A percentile compares a stretch with the other conserved stretches of the same genome.
Conservation (phyloP, 139 green algal genomes). For the Micractinium conductrix region DNA sequence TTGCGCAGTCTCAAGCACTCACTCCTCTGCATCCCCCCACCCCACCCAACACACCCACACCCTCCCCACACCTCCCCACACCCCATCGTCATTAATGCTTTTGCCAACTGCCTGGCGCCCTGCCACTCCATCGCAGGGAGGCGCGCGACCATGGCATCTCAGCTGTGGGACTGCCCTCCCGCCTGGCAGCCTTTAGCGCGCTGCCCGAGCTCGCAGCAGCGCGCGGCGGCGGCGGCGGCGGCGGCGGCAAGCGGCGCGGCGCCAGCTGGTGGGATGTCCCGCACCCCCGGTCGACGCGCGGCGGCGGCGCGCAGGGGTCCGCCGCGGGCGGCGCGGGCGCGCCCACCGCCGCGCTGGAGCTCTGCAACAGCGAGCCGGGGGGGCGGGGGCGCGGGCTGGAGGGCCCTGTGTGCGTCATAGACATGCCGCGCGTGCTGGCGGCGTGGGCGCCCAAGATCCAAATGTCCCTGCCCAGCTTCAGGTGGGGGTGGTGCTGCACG, state of each 20-base stretch:
- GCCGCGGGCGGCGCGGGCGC: not conserved
- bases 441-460: constrained; percentile 46
- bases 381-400: constrained; percentile 20
- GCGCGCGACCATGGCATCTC: constrained; percentile 81
- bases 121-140: constrained; percentile 61
- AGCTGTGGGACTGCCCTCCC: constrained; percentile 82
- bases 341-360: not conserved
- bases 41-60: no score
- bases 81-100: no score
- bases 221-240: not conserved
- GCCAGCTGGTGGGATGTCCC: constrained; percentile 33
- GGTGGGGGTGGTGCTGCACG: constrained; percentile 45
- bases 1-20: no score
- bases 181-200: constrained; percentile 72
- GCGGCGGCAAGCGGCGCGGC: not conserved
- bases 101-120: no score
- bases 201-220: constrained; percentile 10
- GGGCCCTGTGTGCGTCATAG: constrained; percentile 62
- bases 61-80: no score
- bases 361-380: constrained; percentile 7
- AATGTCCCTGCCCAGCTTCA: constrained; percentile 85
- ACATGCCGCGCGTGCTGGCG: constrained; percentile 54
- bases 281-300: constrained; percentile 5
- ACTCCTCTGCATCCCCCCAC: no score
- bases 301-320: not conserved